A percentile compares a stretch with the other conserved stretches of the same genome.
Evolutionary conservation across 1,284 basidiomycete species (phyloP).

Genomic region (Gymnopus androsaceus): DNA sequence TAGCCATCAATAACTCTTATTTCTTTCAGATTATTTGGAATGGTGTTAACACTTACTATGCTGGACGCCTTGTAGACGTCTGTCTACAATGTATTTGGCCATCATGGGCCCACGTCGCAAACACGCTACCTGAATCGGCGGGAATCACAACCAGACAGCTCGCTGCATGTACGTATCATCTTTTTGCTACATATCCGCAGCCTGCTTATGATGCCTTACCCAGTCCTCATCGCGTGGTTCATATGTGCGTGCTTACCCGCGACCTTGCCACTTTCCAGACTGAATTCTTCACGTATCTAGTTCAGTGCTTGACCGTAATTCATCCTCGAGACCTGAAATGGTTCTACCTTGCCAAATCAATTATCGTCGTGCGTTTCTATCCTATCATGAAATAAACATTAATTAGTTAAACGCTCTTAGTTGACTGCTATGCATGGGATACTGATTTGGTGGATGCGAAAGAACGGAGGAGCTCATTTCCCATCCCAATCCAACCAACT

Average conservation of each 20-base stretch:
- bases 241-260: conserved; percentile 12
- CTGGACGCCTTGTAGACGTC: conserved; percentile 23
- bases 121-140: conserved; percentile 23
- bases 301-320: conserved; percentile 19
- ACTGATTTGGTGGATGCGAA: conserved; percentile 19
- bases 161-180: conserved; percentile 17
- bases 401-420: background rate
- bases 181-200: conserved; percentile 12
- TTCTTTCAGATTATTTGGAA: conserved; percentile 27
- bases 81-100: conserved; percentile 24
- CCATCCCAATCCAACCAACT: conserved; percentile 3
- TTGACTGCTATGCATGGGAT: conserved; percentile 19
- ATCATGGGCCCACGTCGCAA: conserved; percentile 23
- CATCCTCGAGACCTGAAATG: conserved; percentile 21
- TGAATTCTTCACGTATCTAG: background rate
- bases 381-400: background rate
- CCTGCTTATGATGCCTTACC: conserved; percentile 12
- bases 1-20: conserved; percentile 8
- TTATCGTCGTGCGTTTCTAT: conserved; percentile 16
- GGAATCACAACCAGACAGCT: conserved; percentile 24
- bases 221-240: conserved; percentile 20
- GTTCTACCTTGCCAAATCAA: conserved; percentile 20
- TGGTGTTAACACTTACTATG: conserved; percentile 27
- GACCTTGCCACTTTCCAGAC: background rate
- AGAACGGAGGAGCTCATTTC: conserved; percentile 17